A percentile compares a stretch with the other conserved stretches of the same genome.
These are phyloP conservation scores for Termitomyces heimii DNA, from an alignment of 768 basidiomycete genomes.

Conservation along the genomic window DNA sequence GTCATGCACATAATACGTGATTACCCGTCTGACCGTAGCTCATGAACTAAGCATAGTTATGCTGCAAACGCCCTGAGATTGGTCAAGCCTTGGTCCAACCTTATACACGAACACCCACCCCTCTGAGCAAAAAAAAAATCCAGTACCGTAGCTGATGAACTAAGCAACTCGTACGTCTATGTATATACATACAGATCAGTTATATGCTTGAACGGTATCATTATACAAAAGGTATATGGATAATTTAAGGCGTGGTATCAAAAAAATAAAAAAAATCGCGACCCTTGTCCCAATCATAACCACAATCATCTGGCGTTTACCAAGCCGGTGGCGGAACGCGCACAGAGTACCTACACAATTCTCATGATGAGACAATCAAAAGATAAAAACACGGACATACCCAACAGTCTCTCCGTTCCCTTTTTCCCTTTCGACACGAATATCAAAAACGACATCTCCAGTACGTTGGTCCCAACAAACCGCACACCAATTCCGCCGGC, in stretches of 20 bases:
- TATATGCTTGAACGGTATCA: not conserved
- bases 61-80: too few relatives aligned
- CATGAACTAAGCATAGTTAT: too few relatives aligned
- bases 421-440: conserved; percentile 82
- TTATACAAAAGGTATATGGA: not conserved
- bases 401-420: conserved; percentile 78
- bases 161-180: not conserved
- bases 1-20: too few relatives aligned
- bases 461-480: conserved; percentile 51
- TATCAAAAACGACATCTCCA: conserved; percentile 72
- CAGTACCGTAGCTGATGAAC: not conserved
- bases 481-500: conserved; percentile 81
- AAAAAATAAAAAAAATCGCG: not conserved
- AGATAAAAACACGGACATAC: conserved; percentile 34
- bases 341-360: conserved; percentile 14
- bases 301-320: conserved; percentile 5
- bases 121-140: not conserved
- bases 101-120: not conserved
- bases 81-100: too few relatives aligned
- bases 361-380: not conserved
- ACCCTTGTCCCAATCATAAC: not conserved
- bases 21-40: too few relatives aligned
- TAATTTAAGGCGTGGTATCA: not conserved
- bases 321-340: conserved; percentile 19
- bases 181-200: not conserved